Evolutionary conservation across 1,139 yeast species (phyloP), one percentile per base, ranked within the genome.

Genomic region (Suhomyces bribrorum): DNA sequence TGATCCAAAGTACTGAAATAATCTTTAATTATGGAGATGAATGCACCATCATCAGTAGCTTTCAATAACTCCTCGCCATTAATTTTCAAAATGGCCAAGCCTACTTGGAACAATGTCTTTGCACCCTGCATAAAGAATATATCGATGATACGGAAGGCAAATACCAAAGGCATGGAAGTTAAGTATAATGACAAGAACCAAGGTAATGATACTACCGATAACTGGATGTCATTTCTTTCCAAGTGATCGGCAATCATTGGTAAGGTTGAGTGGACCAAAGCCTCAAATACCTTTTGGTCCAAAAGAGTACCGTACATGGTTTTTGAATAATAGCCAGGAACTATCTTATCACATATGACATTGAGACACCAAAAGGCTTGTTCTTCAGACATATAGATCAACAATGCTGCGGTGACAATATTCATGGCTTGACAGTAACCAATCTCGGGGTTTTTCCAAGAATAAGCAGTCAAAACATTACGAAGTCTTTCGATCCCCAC

Each of bases 401-500:
- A 70, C 38, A 94, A 65, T 0, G 96, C 97, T 1, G 99, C 99
- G 1, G 84, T 87, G 6, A 94, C 97, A 41, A 94, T 94, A 59
- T 94, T 94, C 99, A 94, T 94, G 1, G 98, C 98, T 59, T 94
- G 98, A 59, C 99, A 94, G 61, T 94, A 94, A 0, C 99, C 99
- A 15, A 94, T 88, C 37, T 92, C 96, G 0, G 97, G 97, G 56
- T 90, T 89, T 52, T 86, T 87, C 97, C 97, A 92, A 0, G 97
- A 87, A 56, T 89, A 94, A 0, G 96, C 96, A 0, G 94, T 85
- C 45, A 94, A 72, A 0, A 94, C 98, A 42, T 95, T 73, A 46
- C 98, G 74, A 37, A 94, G 72, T 38, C 96, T 73, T 39, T 73
- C 77, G 33, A 94, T 90, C 6, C 99, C 98, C 53, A 86, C 95